Conservation (phyloP, 108 stramenopile genomes). For the Schizochytrium sp. region DNA sequence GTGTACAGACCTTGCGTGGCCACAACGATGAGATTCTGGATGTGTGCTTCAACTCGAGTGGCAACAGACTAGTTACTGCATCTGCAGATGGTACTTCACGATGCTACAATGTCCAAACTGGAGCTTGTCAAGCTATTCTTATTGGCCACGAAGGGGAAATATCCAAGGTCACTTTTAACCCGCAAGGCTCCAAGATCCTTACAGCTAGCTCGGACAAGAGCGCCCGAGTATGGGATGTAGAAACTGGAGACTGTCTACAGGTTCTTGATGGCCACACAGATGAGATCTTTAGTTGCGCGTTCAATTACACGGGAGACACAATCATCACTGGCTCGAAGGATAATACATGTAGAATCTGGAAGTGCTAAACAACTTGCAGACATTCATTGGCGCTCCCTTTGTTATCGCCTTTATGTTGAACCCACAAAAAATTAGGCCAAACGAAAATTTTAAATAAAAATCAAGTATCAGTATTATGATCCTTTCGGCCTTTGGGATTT, state of each 20-base stretch:
- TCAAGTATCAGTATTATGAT: too few relatives aligned
- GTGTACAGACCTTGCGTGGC: constrained; percentile 79
- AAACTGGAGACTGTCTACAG: constrained; percentile 78
- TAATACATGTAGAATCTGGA: constrained; percentile 80
- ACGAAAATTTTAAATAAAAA: neutral
- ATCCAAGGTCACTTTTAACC: constrained; percentile 75
- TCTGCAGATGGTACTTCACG: constrained; percentile 78
- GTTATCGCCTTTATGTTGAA: neutral
- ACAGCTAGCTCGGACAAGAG: constrained; percentile 79
- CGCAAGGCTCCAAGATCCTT: constrained; percentile 75
- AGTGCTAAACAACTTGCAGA: constrained; percentile 62
- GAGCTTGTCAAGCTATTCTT: constrained; percentile 79
- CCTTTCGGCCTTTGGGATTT: too few relatives aligned
- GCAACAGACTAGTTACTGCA: constrained; percentile 78
- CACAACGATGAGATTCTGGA: constrained; percentile 83
- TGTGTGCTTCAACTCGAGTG: constrained; percentile 77
- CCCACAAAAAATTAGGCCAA: neutral
- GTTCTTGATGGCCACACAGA: constrained; percentile 81
- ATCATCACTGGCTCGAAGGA: constrained; percentile 81
- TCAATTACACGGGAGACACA: constrained; percentile 81
- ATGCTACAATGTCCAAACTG: constrained; percentile 80
- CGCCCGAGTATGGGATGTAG: constrained; percentile 77
- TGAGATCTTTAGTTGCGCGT: constrained; percentile 80
- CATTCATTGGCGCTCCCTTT: too few relatives aligned
- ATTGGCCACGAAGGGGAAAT: constrained; percentile 83